Percentiles rank a stretch among this genome's conserved stretches.
phyloP scores from a whole-genome alignment of 1,139 yeast species.

The Zygosaccharomyces pseudobailii region DNA sequence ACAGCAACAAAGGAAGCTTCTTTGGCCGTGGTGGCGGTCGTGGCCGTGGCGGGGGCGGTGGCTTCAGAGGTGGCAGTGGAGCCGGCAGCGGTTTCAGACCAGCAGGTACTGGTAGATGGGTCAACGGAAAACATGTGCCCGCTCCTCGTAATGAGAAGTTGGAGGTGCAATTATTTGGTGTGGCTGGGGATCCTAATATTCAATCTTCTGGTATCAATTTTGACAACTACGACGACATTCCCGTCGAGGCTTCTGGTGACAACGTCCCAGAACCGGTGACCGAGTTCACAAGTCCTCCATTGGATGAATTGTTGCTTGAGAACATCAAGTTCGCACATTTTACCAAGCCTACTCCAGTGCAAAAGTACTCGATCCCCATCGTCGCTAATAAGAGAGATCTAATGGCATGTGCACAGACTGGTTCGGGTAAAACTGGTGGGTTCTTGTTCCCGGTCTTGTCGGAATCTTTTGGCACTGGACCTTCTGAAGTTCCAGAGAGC shows the following conservation, averaged over 20 bases:
- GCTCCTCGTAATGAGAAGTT: constrained; percentile 65
- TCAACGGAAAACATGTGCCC: constrained; percentile 84
- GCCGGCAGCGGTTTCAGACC: constrained; percentile 39
- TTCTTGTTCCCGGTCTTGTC: constrained; percentile 96
- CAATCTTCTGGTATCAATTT: constrained; percentile 97
- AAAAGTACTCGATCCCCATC: constrained; percentile 96
- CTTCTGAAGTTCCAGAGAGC: constrained; percentile 55
- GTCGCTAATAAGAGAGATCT: constrained; percentile 94
- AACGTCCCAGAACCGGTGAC: constrained; percentile 92
- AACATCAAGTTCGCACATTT: constrained; percentile 86
- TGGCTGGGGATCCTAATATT: constrained; percentile 71
- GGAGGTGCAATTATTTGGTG: constrained; percentile 84
- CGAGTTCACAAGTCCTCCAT: constrained; percentile 86
- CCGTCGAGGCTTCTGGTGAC: constrained; percentile 96
- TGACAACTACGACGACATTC: constrained; percentile 96
- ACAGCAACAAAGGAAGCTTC: constrained; percentile 15
- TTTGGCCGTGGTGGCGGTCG: constrained; percentile 32
- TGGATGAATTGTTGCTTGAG: constrained; percentile 80
- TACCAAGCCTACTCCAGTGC: constrained; percentile 96
- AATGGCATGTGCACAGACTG: constrained; percentile 99
- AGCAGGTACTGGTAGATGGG: constrained; percentile 61
- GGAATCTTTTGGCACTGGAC: constrained; percentile 86
- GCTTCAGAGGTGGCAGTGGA: constrained; percentile 24
- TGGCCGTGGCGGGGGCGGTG: constrained; percentile 25
- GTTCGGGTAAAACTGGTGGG: constrained; percentile 99